Evolutionary conservation across 2,329 filamentous ascomycete genomes (phyloP), one percentile per base, ranked within the genome.

Genomic region (Elsinoe necatrix): DNA sequence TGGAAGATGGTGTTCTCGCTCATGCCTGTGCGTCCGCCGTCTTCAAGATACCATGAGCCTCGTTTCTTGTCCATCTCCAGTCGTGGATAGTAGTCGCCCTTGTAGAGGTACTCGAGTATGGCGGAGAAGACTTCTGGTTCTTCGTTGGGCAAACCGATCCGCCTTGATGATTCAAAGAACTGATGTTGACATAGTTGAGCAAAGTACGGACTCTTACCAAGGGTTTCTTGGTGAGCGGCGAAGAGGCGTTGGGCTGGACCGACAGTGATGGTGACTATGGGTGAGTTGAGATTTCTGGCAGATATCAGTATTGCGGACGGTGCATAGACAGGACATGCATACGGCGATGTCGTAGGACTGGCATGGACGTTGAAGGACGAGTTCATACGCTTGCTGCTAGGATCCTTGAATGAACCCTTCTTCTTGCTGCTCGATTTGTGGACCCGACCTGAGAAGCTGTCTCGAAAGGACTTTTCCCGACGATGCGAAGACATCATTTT

Each of bases 41-140:
- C 75, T 70, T 95, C 89, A n/a, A 95, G 75, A 67, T 87, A 85
- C 85, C 88, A 95, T 54, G 82, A 84, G 70, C 89, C 84, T 56
- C 82, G 81, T 61, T 85, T 83, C 75, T 90, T 89, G 74, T 92
- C 89, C 72, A 89, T 89, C 57, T 89, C 73, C 21, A 95, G 78
- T 16, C 86, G 85, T 2, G 91, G 90, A 64, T 85, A 91, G 74
- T 95, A 95, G 72, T 95, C 91, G 61, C 90, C 90, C 73, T 95
- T 95, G 80, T 95, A 95, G 57, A 96, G 82, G 64, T 86, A 95
- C 69, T 96, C 91, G 57, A 96, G 83, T 9, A 96, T 80, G 4
- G 86, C 90, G 6, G 89, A 95, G 71, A 96, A 91, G 66, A 95
- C 85, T 69, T 95, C 89, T 18, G 91, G 89, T 64, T 91, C 85